Conservation (phyloP, 257 asterid genomes). For the Solanum sparsipilum region DNA sequence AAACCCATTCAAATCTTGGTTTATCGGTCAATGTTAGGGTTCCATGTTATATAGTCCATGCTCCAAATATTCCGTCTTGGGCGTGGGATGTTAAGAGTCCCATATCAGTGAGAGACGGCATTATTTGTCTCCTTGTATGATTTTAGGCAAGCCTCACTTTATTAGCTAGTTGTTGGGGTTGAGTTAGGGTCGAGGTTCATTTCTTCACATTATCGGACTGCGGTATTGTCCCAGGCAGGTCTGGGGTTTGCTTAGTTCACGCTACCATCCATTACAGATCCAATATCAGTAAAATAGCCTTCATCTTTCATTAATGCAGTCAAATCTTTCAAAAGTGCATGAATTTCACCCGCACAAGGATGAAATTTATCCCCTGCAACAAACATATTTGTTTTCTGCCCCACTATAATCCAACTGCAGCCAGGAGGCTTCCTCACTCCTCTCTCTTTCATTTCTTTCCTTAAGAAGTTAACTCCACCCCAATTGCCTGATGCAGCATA, state of each 20-base stretch:
- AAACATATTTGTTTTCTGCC: constrained; percentile 13
- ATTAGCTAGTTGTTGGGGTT: not conserved
- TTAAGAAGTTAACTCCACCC: constrained; percentile 52
- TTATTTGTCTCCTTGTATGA: not conserved
- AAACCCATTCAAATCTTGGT: not conserved
- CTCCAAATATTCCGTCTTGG: not conserved
- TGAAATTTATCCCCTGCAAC: constrained; percentile 30
- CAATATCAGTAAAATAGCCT: constrained; percentile 5
- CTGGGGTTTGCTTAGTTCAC: not conserved
- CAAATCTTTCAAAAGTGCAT: constrained; percentile 15
- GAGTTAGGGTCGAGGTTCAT: not conserved
- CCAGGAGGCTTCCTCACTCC: constrained; percentile 67
- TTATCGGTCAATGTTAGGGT: not conserved
- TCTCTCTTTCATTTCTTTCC: constrained; percentile 56
- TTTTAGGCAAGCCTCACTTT: not conserved
- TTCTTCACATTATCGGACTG: not conserved
- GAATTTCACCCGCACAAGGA: constrained; percentile 16
- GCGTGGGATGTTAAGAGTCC: not conserved
- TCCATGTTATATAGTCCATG: not conserved
- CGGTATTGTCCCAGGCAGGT: not conserved
- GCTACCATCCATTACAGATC: not conserved
- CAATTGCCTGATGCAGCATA: constrained; percentile 81
- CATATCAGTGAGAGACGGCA: not conserved
- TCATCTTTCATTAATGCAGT: constrained; percentile 21
- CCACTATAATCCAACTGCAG: constrained; percentile 46